phyloP scores from a whole-genome alignment of 2,329 filamentous ascomycete species.

The Fusarium napiforme region DNA sequence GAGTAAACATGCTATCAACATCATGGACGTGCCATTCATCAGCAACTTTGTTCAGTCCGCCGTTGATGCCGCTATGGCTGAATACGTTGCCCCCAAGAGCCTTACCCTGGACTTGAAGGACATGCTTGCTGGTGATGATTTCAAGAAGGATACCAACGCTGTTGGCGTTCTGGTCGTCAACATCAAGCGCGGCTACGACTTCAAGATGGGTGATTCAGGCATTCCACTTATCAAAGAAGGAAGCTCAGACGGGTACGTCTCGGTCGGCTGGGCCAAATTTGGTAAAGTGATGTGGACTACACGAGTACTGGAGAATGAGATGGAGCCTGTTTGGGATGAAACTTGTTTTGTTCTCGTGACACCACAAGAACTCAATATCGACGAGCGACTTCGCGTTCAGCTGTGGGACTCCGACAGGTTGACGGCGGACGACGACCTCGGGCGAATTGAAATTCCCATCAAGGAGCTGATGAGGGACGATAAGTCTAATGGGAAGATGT shows the following conservation, averaged over 20 bases:
- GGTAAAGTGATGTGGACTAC: conserved; percentile 72
- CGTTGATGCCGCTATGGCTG: conserved; percentile 77
- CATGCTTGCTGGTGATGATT: conserved; percentile 81
- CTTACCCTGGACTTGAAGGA: conserved; percentile 79
- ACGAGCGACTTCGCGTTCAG: conserved; percentile 75
- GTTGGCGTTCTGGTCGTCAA: conserved; percentile 73
- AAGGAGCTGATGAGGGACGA: conserved; percentile 70
- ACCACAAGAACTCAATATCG: conserved; percentile 76
- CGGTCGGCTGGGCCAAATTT: conserved; percentile 81
- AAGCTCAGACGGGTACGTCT: conserved; percentile 76
- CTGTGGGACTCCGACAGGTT: conserved; percentile 81
- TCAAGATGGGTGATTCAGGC: conserved; percentile 76
- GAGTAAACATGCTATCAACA: conserved; percentile 74
- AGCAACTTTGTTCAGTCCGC: conserved; percentile 80
- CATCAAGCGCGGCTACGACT: conserved; percentile 74
- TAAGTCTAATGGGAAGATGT: conserved; percentile 70
- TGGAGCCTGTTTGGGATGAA: conserved; percentile 78
- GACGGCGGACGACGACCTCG: conserved; percentile 79
- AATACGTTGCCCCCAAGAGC: conserved; percentile 82
- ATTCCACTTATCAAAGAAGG: conserved; percentile 69
- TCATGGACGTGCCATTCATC: conserved; percentile 81
- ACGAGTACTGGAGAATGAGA: conserved; percentile 71
- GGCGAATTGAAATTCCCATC: conserved; percentile 75
- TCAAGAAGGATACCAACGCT: conserved; percentile 77
- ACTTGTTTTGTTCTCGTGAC: conserved; percentile 76